Conservation (phyloP, 352 stramenopile species). For the Phytophthora vignae region DNA sequence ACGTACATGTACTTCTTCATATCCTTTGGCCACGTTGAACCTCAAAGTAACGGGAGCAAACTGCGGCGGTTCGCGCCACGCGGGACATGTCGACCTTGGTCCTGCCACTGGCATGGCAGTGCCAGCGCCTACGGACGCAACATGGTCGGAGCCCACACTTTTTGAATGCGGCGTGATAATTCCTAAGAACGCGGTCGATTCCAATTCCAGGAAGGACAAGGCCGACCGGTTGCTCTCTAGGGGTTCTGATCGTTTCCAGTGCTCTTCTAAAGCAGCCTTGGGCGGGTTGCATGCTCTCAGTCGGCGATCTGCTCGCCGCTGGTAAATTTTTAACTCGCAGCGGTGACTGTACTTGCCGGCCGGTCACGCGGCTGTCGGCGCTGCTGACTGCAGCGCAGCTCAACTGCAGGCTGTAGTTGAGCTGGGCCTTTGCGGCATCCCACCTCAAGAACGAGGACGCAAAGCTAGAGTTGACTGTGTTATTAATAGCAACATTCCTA, state of each 20-base stretch:
- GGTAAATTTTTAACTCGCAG: not conserved
- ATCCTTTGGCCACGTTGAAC: not conserved
- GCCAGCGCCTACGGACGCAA: not conserved
- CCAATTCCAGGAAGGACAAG: not conserved
- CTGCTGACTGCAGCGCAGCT: not conserved
- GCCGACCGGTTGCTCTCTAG: not conserved
- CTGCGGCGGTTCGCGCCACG: not conserved
- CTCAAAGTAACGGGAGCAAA: not conserved
- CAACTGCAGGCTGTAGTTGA: not conserved
- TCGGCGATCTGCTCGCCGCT: constrained; percentile 24
- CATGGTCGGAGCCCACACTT: not conserved
- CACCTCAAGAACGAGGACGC: not conserved
- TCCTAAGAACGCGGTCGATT: not conserved
- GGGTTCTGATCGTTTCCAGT: not conserved
- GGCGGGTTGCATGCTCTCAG: constrained; percentile 28
- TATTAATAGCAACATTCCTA: constrained; percentile 15
- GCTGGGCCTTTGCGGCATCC: constrained; percentile 15
- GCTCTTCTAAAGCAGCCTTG: not conserved
- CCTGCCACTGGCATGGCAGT: too few relatives aligned
- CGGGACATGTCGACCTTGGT: not conserved
- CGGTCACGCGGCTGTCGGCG: constrained; percentile 4
- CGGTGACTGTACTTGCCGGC: not conserved
- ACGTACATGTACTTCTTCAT: not conserved
- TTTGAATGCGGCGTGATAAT: not conserved
- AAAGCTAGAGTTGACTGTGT: constrained; percentile 12